Conservation (phyloP, 805 yeast genomes). For the Candida easanensis region DNA sequence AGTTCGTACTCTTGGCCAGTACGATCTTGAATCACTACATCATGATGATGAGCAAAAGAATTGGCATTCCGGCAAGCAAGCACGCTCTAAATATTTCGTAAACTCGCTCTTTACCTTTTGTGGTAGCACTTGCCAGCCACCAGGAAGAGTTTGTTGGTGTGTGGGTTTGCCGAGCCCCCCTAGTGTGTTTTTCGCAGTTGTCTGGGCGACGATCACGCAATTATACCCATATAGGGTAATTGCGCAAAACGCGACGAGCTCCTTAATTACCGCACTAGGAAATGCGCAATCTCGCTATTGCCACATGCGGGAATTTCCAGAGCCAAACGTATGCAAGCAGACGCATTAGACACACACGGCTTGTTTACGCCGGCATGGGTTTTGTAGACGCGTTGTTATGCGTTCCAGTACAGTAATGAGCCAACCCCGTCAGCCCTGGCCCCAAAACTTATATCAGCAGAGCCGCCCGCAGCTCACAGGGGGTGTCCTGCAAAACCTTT, state of each 20-base stretch:
- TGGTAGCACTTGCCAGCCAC: not conserved
- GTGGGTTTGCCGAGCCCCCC: not conserved
- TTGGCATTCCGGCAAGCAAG: not conserved
- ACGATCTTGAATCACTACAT: too few species aligned
- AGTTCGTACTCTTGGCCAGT: too few species aligned
- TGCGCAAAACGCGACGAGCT: not conserved
- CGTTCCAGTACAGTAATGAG: constrained; percentile 2
- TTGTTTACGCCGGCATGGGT: constrained; percentile 5
- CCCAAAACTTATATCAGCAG: constrained; percentile 3
- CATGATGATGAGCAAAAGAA: too few species aligned
- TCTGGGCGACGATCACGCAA: not conserved
- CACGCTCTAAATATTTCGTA: not conserved
- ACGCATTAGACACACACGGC: constrained; percentile 2
- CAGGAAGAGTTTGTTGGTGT: not conserved
- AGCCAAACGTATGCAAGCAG: not conserved
- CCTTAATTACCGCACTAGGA: not conserved
- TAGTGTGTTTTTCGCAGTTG: not conserved
- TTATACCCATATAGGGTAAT: not conserved
- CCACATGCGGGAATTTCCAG: not conserved
- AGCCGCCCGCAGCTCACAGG: constrained; percentile 3
- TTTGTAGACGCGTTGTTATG: constrained; percentile 7
- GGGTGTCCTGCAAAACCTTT: not conserved
- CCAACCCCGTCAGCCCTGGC: constrained; percentile 11
- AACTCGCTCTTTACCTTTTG: not conserved
- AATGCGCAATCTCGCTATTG: not conserved